A percentile compares a stretch with the other conserved stretches of the same genome.
phyloP scores from a whole-genome alignment of 2,329 filamentous ascomycete species.

The Rhinocladiella similis region DNA sequence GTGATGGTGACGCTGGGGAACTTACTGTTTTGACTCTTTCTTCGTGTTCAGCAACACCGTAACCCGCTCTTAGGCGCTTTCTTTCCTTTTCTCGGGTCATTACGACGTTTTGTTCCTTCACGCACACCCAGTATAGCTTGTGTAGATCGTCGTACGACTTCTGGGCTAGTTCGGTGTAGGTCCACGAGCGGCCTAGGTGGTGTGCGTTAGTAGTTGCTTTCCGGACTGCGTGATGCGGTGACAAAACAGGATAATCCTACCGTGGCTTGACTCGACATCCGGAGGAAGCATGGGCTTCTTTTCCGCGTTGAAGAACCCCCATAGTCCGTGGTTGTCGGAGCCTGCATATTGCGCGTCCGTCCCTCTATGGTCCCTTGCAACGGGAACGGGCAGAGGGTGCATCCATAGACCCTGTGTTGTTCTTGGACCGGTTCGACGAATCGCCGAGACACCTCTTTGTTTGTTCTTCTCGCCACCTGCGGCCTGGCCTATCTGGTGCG shows the following conservation, averaged over 20 bases:
- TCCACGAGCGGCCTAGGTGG: slow-evolving; percentile 71
- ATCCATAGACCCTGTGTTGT: slow-evolving; percentile 73
- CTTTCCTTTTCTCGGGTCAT: slow-evolving; percentile 75
- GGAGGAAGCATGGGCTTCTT: slow-evolving; percentile 70
- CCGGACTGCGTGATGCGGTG: too few relatives aligned
- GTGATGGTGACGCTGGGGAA: neutral
- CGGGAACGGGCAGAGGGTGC: slow-evolving; percentile 70
- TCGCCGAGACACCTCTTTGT: slow-evolving; percentile 75
- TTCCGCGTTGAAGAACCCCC: slow-evolving; percentile 81
- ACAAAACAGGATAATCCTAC: slow-evolving; percentile 40
- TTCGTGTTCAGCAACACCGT: slow-evolving; percentile 68
- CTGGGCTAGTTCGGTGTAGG: slow-evolving; percentile 75
- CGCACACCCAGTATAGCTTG: slow-evolving; percentile 89
- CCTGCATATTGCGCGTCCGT: slow-evolving; percentile 52
- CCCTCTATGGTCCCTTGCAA: slow-evolving; percentile 47
- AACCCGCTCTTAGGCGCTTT: slow-evolving; percentile 65
- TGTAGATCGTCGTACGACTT: slow-evolving; percentile 96
- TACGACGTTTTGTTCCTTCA: slow-evolving; percentile 86
- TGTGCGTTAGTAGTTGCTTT: neutral
- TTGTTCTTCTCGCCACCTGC: slow-evolving; percentile 70
- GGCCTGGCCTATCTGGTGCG: slow-evolving; percentile 56
- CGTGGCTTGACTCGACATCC: slow-evolving; percentile 69
- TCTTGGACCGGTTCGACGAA: slow-evolving; percentile 73
- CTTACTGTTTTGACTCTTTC: slow-evolving; percentile 67
- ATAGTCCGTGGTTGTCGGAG: slow-evolving; percentile 81